Percentiles rank a stretch among this genome's conserved stretches.
Evolutionary conservation across 768 basidiomycete species (phyloP).

Genomic region (Boletus tylopilopsis): DNA sequence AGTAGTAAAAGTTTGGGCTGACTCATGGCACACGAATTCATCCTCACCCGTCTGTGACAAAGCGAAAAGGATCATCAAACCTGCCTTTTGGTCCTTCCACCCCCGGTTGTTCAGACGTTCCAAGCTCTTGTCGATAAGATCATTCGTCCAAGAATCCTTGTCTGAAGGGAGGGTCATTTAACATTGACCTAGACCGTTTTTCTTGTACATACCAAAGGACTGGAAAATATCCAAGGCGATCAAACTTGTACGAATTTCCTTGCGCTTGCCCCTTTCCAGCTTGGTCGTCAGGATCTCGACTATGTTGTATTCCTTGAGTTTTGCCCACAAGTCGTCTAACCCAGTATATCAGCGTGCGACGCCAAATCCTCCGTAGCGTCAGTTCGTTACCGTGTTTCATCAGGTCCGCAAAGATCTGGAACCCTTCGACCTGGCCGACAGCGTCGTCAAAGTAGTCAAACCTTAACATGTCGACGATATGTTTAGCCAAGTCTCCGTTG

Average conservation of each 20-base stretch:
- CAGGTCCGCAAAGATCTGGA: too few species aligned
- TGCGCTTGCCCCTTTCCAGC: background rate
- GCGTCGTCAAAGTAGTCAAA: conserved; percentile 6
- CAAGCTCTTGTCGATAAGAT: conserved; percentile 14
- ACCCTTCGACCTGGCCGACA: conserved; percentile 8
- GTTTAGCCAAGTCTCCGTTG: too few species aligned
- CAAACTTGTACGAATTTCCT: conserved; percentile 18
- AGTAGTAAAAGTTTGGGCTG: too few species aligned
- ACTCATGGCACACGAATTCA: background rate
- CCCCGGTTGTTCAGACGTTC: background rate
- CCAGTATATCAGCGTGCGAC: too few species aligned
- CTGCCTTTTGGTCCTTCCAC: conserved; percentile 23
- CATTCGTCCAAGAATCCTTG: conserved; percentile 6
- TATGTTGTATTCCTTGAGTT: too few species aligned
- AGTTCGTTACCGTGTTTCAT: too few species aligned
- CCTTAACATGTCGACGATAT: too few species aligned
- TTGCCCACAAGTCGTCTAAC: too few species aligned
- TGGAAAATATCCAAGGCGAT: conserved; percentile 19
- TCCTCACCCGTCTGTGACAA: conserved; percentile 17
- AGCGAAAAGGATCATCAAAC: conserved; percentile 19
- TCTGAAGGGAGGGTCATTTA: too few species aligned
- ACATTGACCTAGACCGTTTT: background rate
- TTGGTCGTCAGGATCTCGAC: too few species aligned
- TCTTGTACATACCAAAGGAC: conserved; percentile 11
- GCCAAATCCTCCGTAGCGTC: too few species aligned